Percentiles rank a stretch among this genome's conserved stretches.
Evolutionary conservation across 805 yeast genomes (phyloP).

Genomic region (Saccharomycopsis sp.): DNA sequence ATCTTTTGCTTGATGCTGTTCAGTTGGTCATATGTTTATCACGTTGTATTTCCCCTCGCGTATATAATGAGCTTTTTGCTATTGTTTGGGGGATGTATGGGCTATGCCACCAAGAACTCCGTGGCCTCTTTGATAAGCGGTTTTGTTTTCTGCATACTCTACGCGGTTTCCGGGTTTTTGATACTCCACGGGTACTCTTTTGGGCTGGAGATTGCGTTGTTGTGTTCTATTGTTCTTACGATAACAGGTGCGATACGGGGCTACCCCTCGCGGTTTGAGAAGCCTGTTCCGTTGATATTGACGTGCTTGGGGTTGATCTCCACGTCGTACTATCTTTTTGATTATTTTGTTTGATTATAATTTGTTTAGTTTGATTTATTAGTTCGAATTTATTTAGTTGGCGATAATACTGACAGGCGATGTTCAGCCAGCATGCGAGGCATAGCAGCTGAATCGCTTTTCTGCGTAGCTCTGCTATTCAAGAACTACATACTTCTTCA

Average conservation of each 20-base stretch:
- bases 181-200: background rate
- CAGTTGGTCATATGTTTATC: slow-evolving; percentile 1
- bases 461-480: too few species aligned
- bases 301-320: background rate
- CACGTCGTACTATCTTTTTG: background rate
- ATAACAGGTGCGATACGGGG: background rate
- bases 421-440: too few species aligned
- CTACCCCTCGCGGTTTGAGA: background rate
- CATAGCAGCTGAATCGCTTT: too few species aligned
- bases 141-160: background rate
- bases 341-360: background rate
- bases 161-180: background rate
- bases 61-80: background rate
- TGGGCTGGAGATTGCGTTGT: background rate
- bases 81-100: background rate
- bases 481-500: slow-evolving; percentile 59
- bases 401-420: too few species aligned
- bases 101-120: background rate
- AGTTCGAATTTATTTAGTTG: too few species aligned
- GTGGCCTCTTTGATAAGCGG: background rate
- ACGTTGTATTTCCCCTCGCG: background rate
- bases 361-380: too few species aligned
- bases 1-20: background rate
- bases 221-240: background rate
- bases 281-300: background rate